These are phyloP conservation scores for Diaporthe vexans DNA, from an alignment of 2,329 filamentous ascomycete species.

Conservation along the genomic window DNA sequence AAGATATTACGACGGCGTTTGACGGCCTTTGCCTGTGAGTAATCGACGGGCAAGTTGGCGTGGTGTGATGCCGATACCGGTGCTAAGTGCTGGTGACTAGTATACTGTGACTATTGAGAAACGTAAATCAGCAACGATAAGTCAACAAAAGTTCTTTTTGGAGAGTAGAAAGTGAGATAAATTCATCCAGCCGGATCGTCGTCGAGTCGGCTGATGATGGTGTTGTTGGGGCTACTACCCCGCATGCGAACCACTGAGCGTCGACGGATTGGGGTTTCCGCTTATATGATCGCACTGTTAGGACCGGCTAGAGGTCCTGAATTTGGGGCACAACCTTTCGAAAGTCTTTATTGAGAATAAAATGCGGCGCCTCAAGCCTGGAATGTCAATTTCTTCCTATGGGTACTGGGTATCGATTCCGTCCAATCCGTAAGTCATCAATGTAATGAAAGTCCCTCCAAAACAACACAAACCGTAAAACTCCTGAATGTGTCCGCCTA, in stretches of 20 bases:
- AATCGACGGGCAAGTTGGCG: not conserved
- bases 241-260: not conserved
- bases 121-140: not conserved
- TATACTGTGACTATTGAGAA: not conserved
- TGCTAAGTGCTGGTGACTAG: not conserved
- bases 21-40: not conserved
- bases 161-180: not conserved
- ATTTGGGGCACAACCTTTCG: constrained; percentile 8
- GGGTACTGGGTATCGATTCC: constrained; percentile 43
- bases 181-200: not conserved
- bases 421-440: constrained; percentile 42
- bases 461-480: constrained; percentile 8
- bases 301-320: not conserved
- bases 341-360: constrained; percentile 14
- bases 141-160: too few relatives aligned
- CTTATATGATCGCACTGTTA: not conserved
- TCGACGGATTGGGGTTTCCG: constrained; percentile 1
- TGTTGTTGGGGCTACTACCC: constrained; percentile 20
- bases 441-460: constrained; percentile 18
- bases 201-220: constrained; percentile 17
- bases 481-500: constrained; percentile 12
- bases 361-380: not conserved
- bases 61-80: constrained; percentile 34
- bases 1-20: not conserved
- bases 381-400: constrained; percentile 37